Evolutionary conservation across 345 rosid species (phyloP).

Genomic region (Cardamine chenopodiifolia): DNA sequence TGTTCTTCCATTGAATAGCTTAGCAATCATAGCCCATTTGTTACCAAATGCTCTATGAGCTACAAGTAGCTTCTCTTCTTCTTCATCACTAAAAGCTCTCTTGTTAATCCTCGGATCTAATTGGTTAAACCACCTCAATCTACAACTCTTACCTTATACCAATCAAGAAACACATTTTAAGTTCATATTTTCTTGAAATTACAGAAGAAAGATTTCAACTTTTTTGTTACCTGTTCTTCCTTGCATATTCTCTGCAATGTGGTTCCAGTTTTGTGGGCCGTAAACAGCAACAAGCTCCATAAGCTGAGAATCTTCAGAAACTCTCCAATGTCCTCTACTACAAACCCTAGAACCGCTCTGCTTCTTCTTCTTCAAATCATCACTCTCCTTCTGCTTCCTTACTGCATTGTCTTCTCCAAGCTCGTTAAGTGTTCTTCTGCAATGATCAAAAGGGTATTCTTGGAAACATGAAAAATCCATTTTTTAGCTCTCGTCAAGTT

Average conservation of each 20-base stretch:
- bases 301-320: slow-evolving; percentile 39
- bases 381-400: slow-evolving; percentile 22
- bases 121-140: slow-evolving; percentile 95
- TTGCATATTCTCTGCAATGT: slow-evolving; percentile 73
- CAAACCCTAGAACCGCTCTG: slow-evolving; percentile 40
- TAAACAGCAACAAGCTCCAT: slow-evolving; percentile 66
- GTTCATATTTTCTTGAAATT: background rate
- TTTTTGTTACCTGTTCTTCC: slow-evolving; percentile 84
- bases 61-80: slow-evolving; percentile 65
- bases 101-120: slow-evolving; percentile 84
- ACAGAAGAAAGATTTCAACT: slow-evolving; percentile 10
- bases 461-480: slow-evolving; percentile 37
- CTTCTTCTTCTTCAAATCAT: slow-evolving; percentile 45
- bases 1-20: slow-evolving; percentile 66
- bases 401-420: slow-evolving; percentile 38
- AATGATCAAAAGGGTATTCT: slow-evolving; percentile 31
- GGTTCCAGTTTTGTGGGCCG: slow-evolving; percentile 96
- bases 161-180: slow-evolving; percentile 10
- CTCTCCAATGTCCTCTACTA: slow-evolving; percentile 43
- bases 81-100: slow-evolving; percentile 72
- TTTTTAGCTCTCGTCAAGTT: background rate
- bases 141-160: slow-evolving; percentile 76
- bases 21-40: slow-evolving; percentile 70
- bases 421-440: slow-evolving; percentile 22
- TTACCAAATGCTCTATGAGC: slow-evolving; percentile 66